These are phyloP conservation scores for Pseudogymnoascus sp. DNA, from an alignment of 2,329 filamentous ascomycete species.

Conservation along the genomic window DNA sequence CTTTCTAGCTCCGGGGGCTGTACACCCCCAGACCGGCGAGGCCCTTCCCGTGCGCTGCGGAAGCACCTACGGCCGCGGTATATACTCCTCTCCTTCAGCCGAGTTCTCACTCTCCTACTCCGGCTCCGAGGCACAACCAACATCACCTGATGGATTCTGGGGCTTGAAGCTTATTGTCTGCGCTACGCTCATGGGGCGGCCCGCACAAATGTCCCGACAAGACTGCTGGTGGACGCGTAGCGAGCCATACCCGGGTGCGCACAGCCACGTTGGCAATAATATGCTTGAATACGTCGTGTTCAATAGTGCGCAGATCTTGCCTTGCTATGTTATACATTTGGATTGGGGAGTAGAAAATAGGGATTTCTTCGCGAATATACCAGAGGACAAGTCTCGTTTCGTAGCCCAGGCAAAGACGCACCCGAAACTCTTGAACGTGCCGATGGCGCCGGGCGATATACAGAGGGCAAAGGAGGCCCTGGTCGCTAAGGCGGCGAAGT, in stretches of 20 bases:
- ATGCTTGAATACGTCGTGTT: conserved; percentile 38
- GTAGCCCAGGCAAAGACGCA: conserved; percentile 14
- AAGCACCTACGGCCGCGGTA: conserved; percentile 34
- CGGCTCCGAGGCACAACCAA: conserved; percentile 24
- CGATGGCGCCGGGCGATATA: conserved; percentile 30
- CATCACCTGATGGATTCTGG: conserved; percentile 28
- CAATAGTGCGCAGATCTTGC: conserved; percentile 35
- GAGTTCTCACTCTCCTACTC: conserved; percentile 34
- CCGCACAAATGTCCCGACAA: conserved; percentile 25
- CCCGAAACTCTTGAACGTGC: conserved; percentile 16
- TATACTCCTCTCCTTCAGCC: conserved; percentile 38
- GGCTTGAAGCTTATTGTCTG: conserved; percentile 39
- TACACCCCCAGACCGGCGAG: conserved; percentile 25
- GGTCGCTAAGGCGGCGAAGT: conserved; percentile 37
- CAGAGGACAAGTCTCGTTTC: conserved; percentile 16
- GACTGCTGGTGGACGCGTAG: conserved; percentile 26
- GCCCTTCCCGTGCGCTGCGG: conserved; percentile 30
- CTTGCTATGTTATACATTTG: conserved; percentile 39
- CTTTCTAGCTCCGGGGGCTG: conserved; percentile 34
- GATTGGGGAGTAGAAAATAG: conserved; percentile 33
- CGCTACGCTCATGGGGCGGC: conserved; percentile 39
- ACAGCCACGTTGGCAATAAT: conserved; percentile 34
- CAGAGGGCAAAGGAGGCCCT: conserved; percentile 32
- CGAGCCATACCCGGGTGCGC: conserved; percentile 25
- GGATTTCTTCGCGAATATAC: conserved; percentile 22